These are phyloP conservation scores for Leccinum solheimii DNA, from an alignment of 1,284 basidiomycete genomes.

Conservation along the genomic window DNA sequence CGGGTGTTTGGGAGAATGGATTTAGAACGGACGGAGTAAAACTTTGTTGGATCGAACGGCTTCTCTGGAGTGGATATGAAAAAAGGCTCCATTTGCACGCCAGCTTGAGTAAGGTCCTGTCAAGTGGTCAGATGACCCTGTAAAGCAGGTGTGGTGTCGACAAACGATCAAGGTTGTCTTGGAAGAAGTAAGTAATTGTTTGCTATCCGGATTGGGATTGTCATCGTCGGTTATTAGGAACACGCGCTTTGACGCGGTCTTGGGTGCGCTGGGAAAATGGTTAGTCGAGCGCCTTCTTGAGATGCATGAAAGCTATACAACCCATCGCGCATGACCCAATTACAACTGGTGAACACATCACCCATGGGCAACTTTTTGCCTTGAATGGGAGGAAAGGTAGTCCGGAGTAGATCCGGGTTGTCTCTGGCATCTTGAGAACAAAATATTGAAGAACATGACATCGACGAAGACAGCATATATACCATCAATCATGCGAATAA, in stretches of 20 bases:
- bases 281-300: neutral
- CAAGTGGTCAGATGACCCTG: constrained; percentile 1
- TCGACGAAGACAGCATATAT: constrained; percentile 16
- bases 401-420: constrained; percentile 53
- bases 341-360: constrained; percentile 85
- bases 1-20: constrained; percentile 1
- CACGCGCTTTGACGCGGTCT: constrained; percentile 85
- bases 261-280: constrained; percentile 61
- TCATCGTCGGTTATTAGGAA: constrained; percentile 95
- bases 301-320: constrained; percentile 38
- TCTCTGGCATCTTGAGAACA: constrained; percentile 52
- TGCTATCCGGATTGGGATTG: constrained; percentile 50
- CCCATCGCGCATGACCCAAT: constrained; percentile 86
- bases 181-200: constrained; percentile 63
- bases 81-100: constrained; percentile 86
- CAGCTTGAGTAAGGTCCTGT: constrained; percentile 81
- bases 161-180: constrained; percentile 67
- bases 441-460: constrained; percentile 6
- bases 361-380: constrained; percentile 67
- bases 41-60: constrained; percentile 73
- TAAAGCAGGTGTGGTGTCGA: constrained; percentile 5
- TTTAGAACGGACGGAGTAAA: constrained; percentile 72
- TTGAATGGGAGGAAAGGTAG: constrained; percentile 60
- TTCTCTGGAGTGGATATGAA: constrained; percentile 79
- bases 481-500: constrained; percentile 75